phyloP scores from a whole-genome alignment of 371 early-diverging fungal genomes.

The Mortierella sp. region DNA sequence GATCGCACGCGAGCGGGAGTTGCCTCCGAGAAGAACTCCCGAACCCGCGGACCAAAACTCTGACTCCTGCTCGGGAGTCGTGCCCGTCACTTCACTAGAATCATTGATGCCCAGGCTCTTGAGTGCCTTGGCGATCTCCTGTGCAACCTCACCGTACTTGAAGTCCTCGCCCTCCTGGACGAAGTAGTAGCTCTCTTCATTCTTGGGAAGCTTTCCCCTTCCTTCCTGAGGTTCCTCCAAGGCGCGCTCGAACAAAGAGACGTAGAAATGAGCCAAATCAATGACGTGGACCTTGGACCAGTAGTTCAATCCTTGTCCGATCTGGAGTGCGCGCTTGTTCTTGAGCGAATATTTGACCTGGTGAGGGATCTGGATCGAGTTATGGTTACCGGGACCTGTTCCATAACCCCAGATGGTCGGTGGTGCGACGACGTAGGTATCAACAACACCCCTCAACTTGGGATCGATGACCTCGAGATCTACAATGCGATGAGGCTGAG shows the following conservation, averaged over 20 bases:
- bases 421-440: conserved; percentile 54
- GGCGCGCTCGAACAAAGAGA: conserved; percentile 37
- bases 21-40: conserved; percentile 21
- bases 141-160: conserved; percentile 32
- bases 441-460: conserved; percentile 18
- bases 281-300: conserved; percentile 55
- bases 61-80: conserved; percentile 18
- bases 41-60: conserved; percentile 13
- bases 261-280: conserved; percentile 48
- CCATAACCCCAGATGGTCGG: conserved; percentile 52
- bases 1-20: conserved; percentile 36
- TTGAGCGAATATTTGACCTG: conserved; percentile 25
- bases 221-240: conserved; percentile 43
- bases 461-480: conserved; percentile 43
- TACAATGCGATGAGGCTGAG: conserved; percentile 50
- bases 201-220: conserved; percentile 32
- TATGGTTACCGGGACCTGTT: conserved; percentile 42
- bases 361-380: conserved; percentile 50
- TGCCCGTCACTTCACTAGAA: conserved; percentile 6
- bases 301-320: conserved; percentile 49
- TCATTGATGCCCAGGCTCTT: conserved; percentile 22
- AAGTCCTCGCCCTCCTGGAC: conserved; percentile 54
- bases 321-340: conserved; percentile 30
- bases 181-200: conserved; percentile 55
- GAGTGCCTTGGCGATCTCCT: conserved; percentile 42